Percentiles rank a stretch among this genome's conserved stretches.
phyloP scores from a whole-genome alignment of 129 eudicot species.

The Pittosporum tobira region DNA sequence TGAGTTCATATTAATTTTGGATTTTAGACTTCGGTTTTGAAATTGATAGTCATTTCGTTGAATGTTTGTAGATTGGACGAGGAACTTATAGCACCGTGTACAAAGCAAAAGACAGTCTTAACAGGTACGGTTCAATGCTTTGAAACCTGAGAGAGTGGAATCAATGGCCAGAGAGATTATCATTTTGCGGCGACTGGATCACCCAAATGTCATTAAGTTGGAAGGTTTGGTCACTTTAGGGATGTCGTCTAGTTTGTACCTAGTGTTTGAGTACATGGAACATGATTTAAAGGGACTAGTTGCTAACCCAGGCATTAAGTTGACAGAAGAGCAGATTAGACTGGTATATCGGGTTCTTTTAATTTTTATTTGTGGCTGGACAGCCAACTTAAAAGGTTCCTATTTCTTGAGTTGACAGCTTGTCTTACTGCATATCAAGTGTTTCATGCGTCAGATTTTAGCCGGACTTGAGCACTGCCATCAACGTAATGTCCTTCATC shows the following conservation, averaged over 20 bases:
- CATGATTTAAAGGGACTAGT: conserved; percentile 95
- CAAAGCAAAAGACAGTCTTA: conserved; percentile 73
- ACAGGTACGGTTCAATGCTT: conserved; percentile 83
- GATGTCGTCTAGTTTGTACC: conserved; percentile 58
- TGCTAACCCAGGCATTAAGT: conserved; percentile 74
- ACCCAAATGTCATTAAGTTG: too few relatives aligned
- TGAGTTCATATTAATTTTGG: too few relatives aligned
- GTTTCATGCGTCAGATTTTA: conserved; percentile 72
- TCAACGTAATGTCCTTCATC: conserved; percentile 73
- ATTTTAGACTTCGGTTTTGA: too few relatives aligned
- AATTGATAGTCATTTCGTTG: too few relatives aligned
- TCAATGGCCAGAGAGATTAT: conserved; percentile 94
- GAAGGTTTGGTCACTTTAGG: too few relatives aligned
- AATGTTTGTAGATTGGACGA: conserved; percentile 71
- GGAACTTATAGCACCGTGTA: conserved; percentile 96
- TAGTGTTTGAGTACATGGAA: conserved; percentile 91
- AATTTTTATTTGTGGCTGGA: neutral
- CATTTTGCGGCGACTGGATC: neutral
- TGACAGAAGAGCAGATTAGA: conserved; percentile 79
- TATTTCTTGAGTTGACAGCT: too few relatives aligned
- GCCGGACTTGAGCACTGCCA: conserved; percentile 94
- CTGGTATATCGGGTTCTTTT: neutral
- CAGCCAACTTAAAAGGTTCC: neutral
- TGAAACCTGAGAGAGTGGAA: conserved; percentile 93
- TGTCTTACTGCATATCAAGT: conserved; percentile 53